Conservation (phyloP, 805 yeast genomes). For the Isabelozyma heimii region DNA sequence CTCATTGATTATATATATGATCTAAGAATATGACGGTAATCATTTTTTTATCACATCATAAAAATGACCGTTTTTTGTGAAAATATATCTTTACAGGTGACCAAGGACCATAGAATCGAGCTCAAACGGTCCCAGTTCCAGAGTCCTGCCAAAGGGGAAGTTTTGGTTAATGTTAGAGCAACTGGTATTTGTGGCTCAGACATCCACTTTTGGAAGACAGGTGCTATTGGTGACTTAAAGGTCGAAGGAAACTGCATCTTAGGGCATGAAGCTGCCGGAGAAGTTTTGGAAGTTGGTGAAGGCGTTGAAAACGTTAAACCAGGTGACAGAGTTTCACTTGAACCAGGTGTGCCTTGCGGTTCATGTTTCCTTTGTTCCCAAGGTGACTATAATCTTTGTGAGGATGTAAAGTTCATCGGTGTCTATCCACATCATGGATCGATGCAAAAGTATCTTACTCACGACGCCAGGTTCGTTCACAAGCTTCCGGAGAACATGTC, state of each 20-base stretch:
- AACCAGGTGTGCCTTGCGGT: conserved; percentile 50
- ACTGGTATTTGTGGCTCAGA: conserved; percentile 16
- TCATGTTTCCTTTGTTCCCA: conserved; percentile 33
- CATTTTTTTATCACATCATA: too few species aligned
- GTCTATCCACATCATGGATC: conserved; percentile 35
- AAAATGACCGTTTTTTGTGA: conserved; percentile 1
- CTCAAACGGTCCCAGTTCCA: conserved; percentile 10
- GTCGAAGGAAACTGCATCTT: conserved; percentile 5
- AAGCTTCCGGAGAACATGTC: conserved; percentile 42
- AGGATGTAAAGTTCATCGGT: conserved; percentile 34
- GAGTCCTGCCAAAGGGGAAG: conserved; percentile 11
- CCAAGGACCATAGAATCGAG: conserved; percentile 12
- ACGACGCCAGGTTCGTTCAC: conserved; percentile 28
- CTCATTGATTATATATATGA: too few species aligned
- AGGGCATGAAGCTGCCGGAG: conserved; percentile 42
- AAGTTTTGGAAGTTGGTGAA: conserved; percentile 43
- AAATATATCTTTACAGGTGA: conserved; percentile 2
- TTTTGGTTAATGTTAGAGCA: conserved; percentile 11
- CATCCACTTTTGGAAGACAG: conserved; percentile 13
- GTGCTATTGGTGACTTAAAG: background rate
- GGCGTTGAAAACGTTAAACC: conserved; percentile 40
- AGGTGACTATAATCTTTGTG: conserved; percentile 42
- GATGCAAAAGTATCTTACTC: conserved; percentile 1
- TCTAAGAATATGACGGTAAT: too few species aligned
- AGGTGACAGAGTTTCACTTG: conserved; percentile 43